phyloP scores from a whole-genome alignment of 495 filamentous ascomycete species.

The Massariosphaeria phaeospora region DNA sequence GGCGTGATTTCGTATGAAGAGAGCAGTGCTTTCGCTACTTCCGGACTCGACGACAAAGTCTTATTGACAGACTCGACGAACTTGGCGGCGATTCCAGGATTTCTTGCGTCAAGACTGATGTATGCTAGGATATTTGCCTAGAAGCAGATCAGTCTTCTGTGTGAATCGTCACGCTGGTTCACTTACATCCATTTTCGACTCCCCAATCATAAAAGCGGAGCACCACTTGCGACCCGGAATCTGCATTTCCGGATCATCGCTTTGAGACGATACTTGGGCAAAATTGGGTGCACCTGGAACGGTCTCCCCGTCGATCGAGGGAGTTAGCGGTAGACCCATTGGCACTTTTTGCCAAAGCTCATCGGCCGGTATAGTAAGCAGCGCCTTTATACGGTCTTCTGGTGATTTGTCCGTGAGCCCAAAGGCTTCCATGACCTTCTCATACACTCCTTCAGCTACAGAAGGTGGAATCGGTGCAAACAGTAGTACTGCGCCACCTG shows the following conservation, averaged over 20 bases:
- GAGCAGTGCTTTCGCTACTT: conserved; percentile 4
- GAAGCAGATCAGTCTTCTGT: neutral
- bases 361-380: conserved; percentile 38
- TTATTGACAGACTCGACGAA: conserved; percentile 32
- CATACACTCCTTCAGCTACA: conserved; percentile 41
- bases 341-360: conserved; percentile 40
- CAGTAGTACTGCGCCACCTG: conserved; percentile 43
- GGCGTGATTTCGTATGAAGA: conserved; percentile 20
- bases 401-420: conserved; percentile 37
- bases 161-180: neutral
- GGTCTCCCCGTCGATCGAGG: conserved; percentile 42
- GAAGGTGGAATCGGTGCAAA: conserved; percentile 36
- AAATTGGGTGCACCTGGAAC: conserved; percentile 36
- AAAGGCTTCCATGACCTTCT: conserved; percentile 38
- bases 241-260: conserved; percentile 25
- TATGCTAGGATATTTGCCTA: conserved; percentile 27
- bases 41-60: conserved; percentile 11
- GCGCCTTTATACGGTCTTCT: conserved; percentile 39
- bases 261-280: conserved; percentile 15
- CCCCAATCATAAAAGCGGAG: conserved; percentile 35
- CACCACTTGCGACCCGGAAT: conserved; percentile 29
- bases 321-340: conserved; percentile 31
- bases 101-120: conserved; percentile 16
- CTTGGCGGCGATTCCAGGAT: conserved; percentile 27
- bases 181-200: conserved; percentile 26